Conservation (phyloP, 345 rosid genomes). For the Pistacia vera region DNA sequence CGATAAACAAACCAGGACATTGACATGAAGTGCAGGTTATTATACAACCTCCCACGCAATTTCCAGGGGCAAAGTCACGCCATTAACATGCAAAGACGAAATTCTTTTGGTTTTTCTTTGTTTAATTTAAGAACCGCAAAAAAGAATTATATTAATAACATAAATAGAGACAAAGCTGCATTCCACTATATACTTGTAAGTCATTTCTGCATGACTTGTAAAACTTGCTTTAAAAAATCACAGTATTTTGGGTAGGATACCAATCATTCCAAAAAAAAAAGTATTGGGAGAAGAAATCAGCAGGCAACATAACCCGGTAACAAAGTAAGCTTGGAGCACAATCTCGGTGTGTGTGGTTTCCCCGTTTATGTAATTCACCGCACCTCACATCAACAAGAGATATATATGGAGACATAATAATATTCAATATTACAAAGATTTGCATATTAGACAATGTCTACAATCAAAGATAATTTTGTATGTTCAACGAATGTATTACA, state of each 20-base stretch:
- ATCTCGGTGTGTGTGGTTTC: slow-evolving; percentile 55
- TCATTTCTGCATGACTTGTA: too few relatives aligned
- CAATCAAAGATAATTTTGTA: neutral
- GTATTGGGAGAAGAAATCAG: too few relatives aligned
- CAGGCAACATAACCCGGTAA: neutral
- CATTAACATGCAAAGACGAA: too few relatives aligned
- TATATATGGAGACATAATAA: slow-evolving; percentile 1
- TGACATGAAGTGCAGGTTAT: slow-evolving; percentile 67
- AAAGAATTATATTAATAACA: too few relatives aligned
- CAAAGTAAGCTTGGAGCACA: slow-evolving; percentile 50
- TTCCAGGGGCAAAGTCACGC: slow-evolving; percentile 65
- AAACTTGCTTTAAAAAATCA: neutral
- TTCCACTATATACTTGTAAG: too few relatives aligned
- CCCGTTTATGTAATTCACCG: slow-evolving; percentile 53
- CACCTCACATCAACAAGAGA: slow-evolving; percentile 40
- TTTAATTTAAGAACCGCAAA: too few relatives aligned
- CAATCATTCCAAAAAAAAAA: too few relatives aligned
- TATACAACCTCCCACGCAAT: slow-evolving; percentile 63
- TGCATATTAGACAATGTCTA: neutral
- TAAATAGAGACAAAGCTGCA: too few relatives aligned
- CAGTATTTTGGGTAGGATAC: neutral
- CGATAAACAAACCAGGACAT: slow-evolving; percentile 47
- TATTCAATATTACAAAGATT: neutral
- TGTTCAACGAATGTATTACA: neutral
- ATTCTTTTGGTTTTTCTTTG: neutral